Evolutionary conservation across 192 early-diverging fungal genomes (phyloP).

Genomic region (Backusella westeae): DNA sequence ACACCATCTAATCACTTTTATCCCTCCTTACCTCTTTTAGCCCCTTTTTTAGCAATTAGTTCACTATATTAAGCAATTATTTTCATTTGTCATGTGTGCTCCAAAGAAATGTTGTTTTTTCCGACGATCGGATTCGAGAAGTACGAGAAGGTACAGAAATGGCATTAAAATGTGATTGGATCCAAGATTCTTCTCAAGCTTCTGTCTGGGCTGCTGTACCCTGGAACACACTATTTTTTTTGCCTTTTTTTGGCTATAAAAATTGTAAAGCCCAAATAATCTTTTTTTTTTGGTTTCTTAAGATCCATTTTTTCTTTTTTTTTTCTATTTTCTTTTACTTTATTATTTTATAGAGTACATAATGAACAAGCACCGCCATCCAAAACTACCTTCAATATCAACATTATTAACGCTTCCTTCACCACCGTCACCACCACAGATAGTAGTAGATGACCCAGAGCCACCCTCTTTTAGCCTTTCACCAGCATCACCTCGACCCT

Average conservation of each 20-base stretch:
- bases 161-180: constrained; percentile 16
- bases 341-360: not conserved
- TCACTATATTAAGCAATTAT: constrained; percentile 7
- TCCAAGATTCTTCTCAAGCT: constrained; percentile 18
- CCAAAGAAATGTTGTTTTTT: constrained; percentile 9
- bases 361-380: constrained; percentile 1
- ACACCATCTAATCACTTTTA: not conserved
- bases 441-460: constrained; percentile 6
- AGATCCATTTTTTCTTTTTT: constrained; percentile 2
- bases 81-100: constrained; percentile 4
- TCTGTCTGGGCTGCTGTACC: constrained; percentile 16
- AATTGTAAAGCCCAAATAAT: not conserved
- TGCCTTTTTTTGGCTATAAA: constrained; percentile 1
- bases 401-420: not conserved
- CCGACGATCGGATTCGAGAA: constrained; percentile 13
- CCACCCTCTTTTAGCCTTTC: not conserved
- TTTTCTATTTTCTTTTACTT: constrained; percentile 5
- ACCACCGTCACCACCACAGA: constrained; percentile 1
- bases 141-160: constrained; percentile 12
- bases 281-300: constrained; percentile 12
- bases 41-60: not conserved
- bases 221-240: constrained; percentile 5
- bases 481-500: constrained; percentile 8
- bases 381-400: constrained; percentile 7
- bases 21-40: not conserved